Conservation (phyloP, 805 yeast genomes). For the Nakazawaea holstii region DNA sequence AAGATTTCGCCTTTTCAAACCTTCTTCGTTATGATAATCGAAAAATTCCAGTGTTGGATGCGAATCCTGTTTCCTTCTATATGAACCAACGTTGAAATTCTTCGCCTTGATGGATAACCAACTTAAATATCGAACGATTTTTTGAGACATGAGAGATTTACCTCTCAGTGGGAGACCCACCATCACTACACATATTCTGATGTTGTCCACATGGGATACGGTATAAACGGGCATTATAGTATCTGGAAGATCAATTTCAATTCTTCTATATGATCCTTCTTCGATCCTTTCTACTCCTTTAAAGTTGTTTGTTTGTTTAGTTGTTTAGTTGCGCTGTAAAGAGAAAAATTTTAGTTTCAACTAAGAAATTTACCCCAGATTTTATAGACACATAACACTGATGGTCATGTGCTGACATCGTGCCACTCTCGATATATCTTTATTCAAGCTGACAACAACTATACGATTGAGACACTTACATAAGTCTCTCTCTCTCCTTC, state of each 20-base stretch:
- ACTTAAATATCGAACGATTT: slow-evolving; percentile 83
- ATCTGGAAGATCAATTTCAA: too few species aligned
- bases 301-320: not conserved
- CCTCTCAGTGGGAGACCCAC: slow-evolving; percentile 91
- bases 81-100: slow-evolving; percentile 85
- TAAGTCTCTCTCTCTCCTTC: too few species aligned
- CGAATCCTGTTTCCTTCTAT: slow-evolving; percentile 61
- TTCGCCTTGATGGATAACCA: slow-evolving; percentile 88
- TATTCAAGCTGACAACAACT: too few species aligned
- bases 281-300: too few species aligned
- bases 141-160: slow-evolving; percentile 90
- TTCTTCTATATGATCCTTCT: too few species aligned
- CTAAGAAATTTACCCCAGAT: not conserved
- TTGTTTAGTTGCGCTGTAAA: not conserved
- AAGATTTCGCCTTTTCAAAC: slow-evolving; percentile 53
- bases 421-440: too few species aligned
- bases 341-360: not conserved
- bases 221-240: slow-evolving; percentile 62
- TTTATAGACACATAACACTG: not conserved
- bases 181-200: slow-evolving; percentile 81
- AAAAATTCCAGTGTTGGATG: slow-evolving; percentile 77
- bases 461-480: too few species aligned
- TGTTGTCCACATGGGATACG: slow-evolving; percentile 58
- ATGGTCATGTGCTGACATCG: not conserved
- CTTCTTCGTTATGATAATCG: slow-evolving; percentile 60